phyloP scores from a whole-genome alignment of 345 rosid genomes.

The Gossypium australe region DNA sequence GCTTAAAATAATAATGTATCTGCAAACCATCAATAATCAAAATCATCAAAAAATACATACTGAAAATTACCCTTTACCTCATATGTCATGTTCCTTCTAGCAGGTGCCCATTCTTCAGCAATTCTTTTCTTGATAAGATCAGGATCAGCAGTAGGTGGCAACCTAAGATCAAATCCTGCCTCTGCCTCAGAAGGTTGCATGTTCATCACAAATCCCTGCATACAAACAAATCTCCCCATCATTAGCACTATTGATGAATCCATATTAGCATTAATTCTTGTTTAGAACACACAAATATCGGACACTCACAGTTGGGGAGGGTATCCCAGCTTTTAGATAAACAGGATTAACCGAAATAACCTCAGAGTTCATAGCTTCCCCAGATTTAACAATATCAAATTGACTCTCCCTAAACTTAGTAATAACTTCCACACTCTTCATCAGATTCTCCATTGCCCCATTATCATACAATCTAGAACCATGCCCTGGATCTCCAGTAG shows the following conservation, averaged over 20 bases:
- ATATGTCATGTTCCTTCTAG: conserved; percentile 65
- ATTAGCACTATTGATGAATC: neutral
- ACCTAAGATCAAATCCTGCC: conserved; percentile 79
- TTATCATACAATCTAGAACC: conserved; percentile 79
- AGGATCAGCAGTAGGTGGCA: conserved; percentile 75
- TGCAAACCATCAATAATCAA: neutral
- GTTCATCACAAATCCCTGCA: conserved; percentile 86
- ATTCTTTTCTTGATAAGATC: conserved; percentile 54
- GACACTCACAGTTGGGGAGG: conserved; percentile 53
- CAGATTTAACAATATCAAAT: conserved; percentile 74
- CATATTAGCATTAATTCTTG: neutral
- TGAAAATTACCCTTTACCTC: conserved; percentile 34
- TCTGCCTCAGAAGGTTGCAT: conserved; percentile 94
- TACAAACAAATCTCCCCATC: neutral
- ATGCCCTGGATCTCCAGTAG: conserved; percentile 68
- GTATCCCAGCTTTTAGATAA: conserved; percentile 73
- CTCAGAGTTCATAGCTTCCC: conserved; percentile 53
- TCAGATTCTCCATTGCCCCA: conserved; percentile 82
- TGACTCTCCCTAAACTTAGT: conserved; percentile 63
- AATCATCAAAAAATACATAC: neutral
- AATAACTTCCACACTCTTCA: conserved; percentile 72
- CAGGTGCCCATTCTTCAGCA: conserved; percentile 86
- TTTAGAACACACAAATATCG: neutral
- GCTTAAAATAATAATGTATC: neutral
- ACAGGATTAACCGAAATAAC: conserved; percentile 89